These are phyloP conservation scores for Fusarium sp. DNA, from an alignment of 2,329 filamentous ascomycete species.

Conservation along the genomic window DNA sequence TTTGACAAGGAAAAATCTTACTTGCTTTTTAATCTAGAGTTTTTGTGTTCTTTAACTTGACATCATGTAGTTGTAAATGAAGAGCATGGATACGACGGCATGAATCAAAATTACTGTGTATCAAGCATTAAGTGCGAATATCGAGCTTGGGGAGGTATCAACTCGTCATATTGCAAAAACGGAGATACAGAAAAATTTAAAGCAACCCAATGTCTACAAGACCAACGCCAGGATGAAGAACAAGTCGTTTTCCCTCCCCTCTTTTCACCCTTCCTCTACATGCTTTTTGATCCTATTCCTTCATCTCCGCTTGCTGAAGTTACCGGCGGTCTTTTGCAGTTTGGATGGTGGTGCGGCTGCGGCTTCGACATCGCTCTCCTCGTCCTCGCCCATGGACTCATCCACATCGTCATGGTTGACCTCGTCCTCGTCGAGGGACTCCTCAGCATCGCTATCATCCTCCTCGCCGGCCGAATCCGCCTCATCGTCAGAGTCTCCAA, in stretches of 20 bases:
- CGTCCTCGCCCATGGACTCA: slow-evolving; percentile 68
- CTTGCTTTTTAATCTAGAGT: slow-evolving; percentile 28
- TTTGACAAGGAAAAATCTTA: slow-evolving; percentile 22
- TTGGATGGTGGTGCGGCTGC: slow-evolving; percentile 60
- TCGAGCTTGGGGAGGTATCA: slow-evolving; percentile 44
- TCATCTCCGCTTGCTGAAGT: slow-evolving; percentile 44
- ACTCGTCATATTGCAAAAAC: slow-evolving; percentile 48
- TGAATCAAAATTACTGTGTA: slow-evolving; percentile 10
- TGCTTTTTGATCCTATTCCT: slow-evolving; percentile 21
- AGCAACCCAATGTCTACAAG: slow-evolving; percentile 46
- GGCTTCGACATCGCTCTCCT: slow-evolving; percentile 64
- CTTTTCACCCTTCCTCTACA: slow-evolving; percentile 25
- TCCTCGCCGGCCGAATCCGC: slow-evolving; percentile 62
- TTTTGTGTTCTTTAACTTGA: slow-evolving; percentile 2
- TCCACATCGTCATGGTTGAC: slow-evolving; percentile 70
- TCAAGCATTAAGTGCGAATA: background rate
- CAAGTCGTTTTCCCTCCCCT: slow-evolving; percentile 26
- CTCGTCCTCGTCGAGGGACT: slow-evolving; percentile 69
- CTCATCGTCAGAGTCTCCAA: slow-evolving; percentile 72
- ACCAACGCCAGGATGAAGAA: slow-evolving; percentile 47
- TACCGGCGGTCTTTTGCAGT: slow-evolving; percentile 50
- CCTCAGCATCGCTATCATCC: slow-evolving; percentile 59
- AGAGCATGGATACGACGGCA: slow-evolving; percentile 16
- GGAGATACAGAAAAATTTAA: slow-evolving; percentile 46
- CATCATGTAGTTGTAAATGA: slow-evolving; percentile 20